Percentiles rank a stretch among this genome's conserved stretches.
Evolutionary conservation across 2,329 filamentous ascomycete genomes (phyloP).

Genomic region (Venturia oleaginea): DNA sequence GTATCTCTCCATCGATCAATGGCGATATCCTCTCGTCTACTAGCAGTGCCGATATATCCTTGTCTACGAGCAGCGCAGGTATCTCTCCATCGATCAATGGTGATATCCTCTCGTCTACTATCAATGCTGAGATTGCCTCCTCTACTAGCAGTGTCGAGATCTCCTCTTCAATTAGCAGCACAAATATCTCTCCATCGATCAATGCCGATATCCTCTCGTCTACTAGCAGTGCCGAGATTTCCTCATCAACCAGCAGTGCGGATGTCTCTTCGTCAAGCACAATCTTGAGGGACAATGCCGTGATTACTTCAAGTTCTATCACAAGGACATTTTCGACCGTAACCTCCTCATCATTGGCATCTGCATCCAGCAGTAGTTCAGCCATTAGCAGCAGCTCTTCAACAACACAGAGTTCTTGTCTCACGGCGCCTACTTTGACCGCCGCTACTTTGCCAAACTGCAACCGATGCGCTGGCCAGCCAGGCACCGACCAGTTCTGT

Average conservation of each 20-base stretch:
- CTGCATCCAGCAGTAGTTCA: background rate
- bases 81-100: background rate
- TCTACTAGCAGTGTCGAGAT: too few species aligned
- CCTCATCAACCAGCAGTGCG: background rate
- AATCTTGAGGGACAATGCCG: background rate
- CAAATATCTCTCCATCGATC: background rate
- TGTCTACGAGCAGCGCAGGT: background rate
- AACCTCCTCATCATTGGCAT: background rate
- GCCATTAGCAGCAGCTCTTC: background rate
- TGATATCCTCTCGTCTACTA: background rate
- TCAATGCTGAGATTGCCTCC: background rate
- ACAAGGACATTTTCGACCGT: background rate
- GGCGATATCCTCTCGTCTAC: background rate
- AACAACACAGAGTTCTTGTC: background rate
- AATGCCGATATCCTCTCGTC: too few species aligned
- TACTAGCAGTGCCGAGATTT: background rate
- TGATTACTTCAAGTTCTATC: background rate
- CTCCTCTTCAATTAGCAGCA: too few species aligned
- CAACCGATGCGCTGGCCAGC: constrained; percentile 12
- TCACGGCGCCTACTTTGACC: background rate
- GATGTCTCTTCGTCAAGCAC: background rate
- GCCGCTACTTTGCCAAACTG: constrained; percentile 11
- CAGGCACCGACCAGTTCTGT: constrained; percentile 11
- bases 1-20: background rate
- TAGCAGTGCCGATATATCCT: background rate